These are phyloP conservation scores for Apiotrichum domesticum DNA, from an alignment of 1,284 basidiomycete species.

Conservation along the genomic window DNA sequence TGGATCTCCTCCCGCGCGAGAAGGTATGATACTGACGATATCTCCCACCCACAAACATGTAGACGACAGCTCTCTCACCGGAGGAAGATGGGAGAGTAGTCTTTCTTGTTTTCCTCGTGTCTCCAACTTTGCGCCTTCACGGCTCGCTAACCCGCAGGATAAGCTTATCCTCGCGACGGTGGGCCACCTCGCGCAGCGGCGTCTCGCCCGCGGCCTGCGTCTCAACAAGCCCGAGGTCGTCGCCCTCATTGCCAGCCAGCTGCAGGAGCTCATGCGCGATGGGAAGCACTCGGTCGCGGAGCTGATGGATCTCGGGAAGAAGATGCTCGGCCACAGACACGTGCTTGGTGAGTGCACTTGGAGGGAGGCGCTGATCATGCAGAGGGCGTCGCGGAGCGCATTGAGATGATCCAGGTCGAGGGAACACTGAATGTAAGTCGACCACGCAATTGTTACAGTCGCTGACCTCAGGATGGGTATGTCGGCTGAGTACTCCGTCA, in stretches of 20 bases:
- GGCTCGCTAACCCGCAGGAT: slow-evolving; percentile 31
- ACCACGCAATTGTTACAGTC: no score
- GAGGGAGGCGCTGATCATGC: neutral
- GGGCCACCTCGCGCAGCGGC: slow-evolving; percentile 84
- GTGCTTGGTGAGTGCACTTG: slow-evolving; percentile 54
- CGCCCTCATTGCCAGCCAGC: slow-evolving; percentile 80
- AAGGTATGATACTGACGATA: slow-evolving; percentile 24
- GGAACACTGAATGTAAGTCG: slow-evolving; percentile 73
- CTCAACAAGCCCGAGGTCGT: slow-evolving; percentile 84
- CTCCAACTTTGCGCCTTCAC: neutral
- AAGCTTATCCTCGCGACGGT: slow-evolving; percentile 55
- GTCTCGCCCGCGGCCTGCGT: slow-evolving; percentile 80
- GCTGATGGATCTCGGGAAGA: slow-evolving; percentile 88
- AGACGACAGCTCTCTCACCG: no score
- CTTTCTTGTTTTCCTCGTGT: neutral
- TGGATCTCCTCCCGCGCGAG: slow-evolving; percentile 42
- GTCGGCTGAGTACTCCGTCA: neutral
- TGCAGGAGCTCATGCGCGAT: slow-evolving; percentile 95
- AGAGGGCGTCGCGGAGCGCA: slow-evolving; percentile 39
- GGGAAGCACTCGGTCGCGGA: slow-evolving; percentile 79
- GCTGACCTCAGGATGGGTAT: slow-evolving; percentile 27
- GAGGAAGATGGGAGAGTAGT: no score
- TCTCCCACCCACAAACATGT: no score
- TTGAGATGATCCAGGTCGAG: slow-evolving; percentile 85
- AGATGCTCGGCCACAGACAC: slow-evolving; percentile 78